A percentile compares a stretch with the other conserved stretches of the same genome.
Evolutionary conservation across 176 grass and related monocot genomes (phyloP).

Genomic region (Neostapfia colusana): DNA sequence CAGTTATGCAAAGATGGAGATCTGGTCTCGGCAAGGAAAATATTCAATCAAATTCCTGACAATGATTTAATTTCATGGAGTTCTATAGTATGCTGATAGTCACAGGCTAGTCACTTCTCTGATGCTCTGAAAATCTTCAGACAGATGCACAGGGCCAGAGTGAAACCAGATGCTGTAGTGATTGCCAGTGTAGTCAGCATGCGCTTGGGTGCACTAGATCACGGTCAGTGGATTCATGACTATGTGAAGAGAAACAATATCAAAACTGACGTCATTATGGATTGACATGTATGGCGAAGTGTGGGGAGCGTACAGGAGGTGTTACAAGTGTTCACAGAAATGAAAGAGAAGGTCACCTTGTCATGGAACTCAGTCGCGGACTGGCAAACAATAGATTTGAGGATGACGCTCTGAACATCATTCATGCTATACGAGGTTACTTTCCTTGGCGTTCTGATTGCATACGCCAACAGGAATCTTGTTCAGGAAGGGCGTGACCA

Average conservation of each 20-base stretch:
- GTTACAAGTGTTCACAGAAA: conserved; percentile 46
- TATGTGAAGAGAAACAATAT: conserved; percentile 49
- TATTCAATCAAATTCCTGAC: conserved; percentile 46
- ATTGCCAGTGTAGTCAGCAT: conserved; percentile 48
- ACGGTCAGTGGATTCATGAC: too few relatives aligned
- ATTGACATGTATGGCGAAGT: conserved; percentile 53
- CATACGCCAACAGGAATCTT: conserved; percentile 39
- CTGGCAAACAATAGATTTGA: conserved; percentile 47
- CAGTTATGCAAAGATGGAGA: conserved; percentile 46
- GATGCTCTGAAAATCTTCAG: conserved; percentile 45
- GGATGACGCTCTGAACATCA: conserved; percentile 30
- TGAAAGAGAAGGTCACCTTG: conserved; percentile 49
- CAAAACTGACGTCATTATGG: conserved; percentile 41
- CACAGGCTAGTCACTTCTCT: conserved; percentile 47
- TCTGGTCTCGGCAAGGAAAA: conserved; percentile 49
- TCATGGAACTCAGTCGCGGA: conserved; percentile 52
- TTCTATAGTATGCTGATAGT: conserved; percentile 61
- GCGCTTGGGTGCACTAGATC: conserved; percentile 44
- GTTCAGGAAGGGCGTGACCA: conserved; percentile 41
- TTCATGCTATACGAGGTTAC: conserved; percentile 47
- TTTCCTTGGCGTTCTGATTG: conserved; percentile 48
- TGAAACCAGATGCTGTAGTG: conserved; percentile 52
- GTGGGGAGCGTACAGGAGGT: conserved; percentile 40
- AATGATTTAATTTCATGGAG: conserved; percentile 66
- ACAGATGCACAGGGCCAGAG: conserved; percentile 51